Conservation (phyloP, 305 asterid species). For the Rubia peregrina region DNA sequence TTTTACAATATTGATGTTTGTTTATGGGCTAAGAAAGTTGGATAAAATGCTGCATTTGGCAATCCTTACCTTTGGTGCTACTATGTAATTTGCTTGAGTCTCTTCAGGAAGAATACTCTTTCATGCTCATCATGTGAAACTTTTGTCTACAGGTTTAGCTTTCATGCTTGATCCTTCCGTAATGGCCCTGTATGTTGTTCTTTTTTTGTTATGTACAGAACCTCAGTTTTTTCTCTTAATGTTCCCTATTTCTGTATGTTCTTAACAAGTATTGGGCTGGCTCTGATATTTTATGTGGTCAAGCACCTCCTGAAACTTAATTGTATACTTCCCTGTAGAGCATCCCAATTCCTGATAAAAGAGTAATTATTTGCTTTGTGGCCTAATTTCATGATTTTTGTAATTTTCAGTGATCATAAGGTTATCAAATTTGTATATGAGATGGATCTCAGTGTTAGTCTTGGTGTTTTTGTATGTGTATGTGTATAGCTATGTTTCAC, state of each 20-base stretch:
- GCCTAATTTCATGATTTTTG: neutral
- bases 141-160: neutral
- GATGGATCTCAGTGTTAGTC: neutral
- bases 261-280: neutral
- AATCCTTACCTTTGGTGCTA: neutral
- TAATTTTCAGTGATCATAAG: neutral
- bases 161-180: neutral
- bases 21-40: neutral
- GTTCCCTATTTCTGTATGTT: conserved; percentile 6
- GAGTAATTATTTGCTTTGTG: neutral
- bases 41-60: neutral
- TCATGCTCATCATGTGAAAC: neutral
- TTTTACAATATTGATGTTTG: neutral
- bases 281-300: neutral
- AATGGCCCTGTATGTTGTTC: neutral
- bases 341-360: neutral
- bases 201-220: neutral
- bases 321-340: neutral
- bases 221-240: neutral
- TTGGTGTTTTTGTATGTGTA: neutral
- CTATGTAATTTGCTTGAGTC: neutral
- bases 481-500: neutral
- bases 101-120: conserved; percentile 2
- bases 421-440: neutral
- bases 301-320: neutral